Evolutionary conservation across 106 monocot genomes (phyloP).

Genomic region (Vanilla planifolia): DNA sequence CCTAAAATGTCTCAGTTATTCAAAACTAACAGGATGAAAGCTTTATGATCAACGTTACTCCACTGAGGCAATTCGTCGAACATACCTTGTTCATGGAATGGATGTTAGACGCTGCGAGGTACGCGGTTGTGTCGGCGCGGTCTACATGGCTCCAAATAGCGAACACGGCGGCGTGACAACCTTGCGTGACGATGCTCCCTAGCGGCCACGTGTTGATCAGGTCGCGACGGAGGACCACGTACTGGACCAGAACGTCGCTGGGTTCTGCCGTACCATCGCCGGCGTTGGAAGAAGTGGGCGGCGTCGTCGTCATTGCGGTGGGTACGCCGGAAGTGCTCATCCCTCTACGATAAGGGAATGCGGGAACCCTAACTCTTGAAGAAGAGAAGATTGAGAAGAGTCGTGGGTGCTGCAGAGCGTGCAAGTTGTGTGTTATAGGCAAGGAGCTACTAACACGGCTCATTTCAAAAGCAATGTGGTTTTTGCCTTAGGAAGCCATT

Average conservation of each 20-base stretch:
- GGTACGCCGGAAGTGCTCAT: background rate
- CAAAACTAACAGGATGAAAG: too few relatives aligned
- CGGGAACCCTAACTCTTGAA: background rate
- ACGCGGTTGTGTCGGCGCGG: slow-evolving; percentile 49
- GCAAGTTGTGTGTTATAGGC: too few relatives aligned
- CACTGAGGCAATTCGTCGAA: slow-evolving; percentile 44
- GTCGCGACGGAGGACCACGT: slow-evolving; percentile 93
- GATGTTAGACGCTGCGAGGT: slow-evolving; percentile 53
- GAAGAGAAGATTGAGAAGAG: too few relatives aligned
- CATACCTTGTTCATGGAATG: slow-evolving; percentile 91
- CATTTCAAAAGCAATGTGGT: too few relatives aligned
- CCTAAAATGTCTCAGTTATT: too few relatives aligned
- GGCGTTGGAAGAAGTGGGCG: background rate
- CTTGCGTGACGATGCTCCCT: slow-evolving; percentile 80
- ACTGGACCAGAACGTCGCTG: slow-evolving; percentile 67
- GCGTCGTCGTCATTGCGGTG: background rate
- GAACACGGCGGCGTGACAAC: slow-evolving; percentile 90
- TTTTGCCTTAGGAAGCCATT: too few relatives aligned
- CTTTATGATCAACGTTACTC: too few relatives aligned
- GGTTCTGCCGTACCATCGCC: background rate
- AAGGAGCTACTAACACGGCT: too few relatives aligned
- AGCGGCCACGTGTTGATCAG: slow-evolving; percentile 91
- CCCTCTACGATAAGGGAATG: background rate
- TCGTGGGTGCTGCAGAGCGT: too few relatives aligned
- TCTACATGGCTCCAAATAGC: slow-evolving; percentile 71